Base-by-base conservation (phyloP, 2,329 filamentous ascomycete genomes). In the Sordariomycetes sp. region DNA sequence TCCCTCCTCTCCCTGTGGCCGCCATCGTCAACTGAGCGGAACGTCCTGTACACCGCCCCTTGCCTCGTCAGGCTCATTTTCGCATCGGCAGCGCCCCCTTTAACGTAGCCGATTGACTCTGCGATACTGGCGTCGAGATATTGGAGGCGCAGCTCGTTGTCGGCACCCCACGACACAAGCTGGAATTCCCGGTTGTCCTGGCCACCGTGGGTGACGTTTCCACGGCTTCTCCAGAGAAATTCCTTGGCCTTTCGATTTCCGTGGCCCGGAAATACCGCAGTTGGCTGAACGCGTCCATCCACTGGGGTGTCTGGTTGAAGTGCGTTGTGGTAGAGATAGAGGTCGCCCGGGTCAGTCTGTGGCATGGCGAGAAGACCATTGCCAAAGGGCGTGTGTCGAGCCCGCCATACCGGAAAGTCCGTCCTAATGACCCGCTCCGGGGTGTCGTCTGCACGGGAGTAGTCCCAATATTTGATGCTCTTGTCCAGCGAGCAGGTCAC, bases 401-500 rank as follows among this genome's bases (percentile, higher is more conserved):
- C 90, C 65, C 91, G 81, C 89, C 90, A 95, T 24, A 96, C 86
- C 1, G 91, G 92, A 65, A 91, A 96, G 2, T 86, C 81, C 1
- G 91, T 94, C 53, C 79, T 77, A 57, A 96, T 91, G 52, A 90
- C 80, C 59, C 88, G 84, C 65, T 92, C 86, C 0, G 88, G 86
- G 20, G 77, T 73, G 60, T 88, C 78, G 2, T 77, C 76, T 4
- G 82, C 76, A 12, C 32, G 50, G 20, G 79, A 75, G 63, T 90
- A 90, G 67, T 96, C 87, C 91, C 91, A 96, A 62, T 96, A 87
- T 67, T 95, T 95, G 70, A 96, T 92, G 48, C 86, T 95, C 67
- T 86, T 90, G 67, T 96, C 91, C 54, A 96, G 74, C 1, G 91
- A 95, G 69, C 91, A 96, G 2, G 91, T 96, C 6, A 90, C 83